phyloP scores from a whole-genome alignment of 108 stramenopile species.

The Fragilariopsis cylindrus region DNA sequence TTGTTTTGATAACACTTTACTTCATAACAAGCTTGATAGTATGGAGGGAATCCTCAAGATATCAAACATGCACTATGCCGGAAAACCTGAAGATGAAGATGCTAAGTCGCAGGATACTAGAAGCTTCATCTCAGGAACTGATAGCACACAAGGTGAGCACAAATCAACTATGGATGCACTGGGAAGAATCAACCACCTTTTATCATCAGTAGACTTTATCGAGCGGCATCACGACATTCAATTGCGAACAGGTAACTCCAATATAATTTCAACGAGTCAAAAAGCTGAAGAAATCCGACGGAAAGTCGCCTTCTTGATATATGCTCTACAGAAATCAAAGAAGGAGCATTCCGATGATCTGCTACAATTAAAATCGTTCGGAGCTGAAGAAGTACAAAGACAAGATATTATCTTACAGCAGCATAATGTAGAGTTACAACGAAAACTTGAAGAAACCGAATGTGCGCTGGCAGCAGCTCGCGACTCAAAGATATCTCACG shows the following conservation, averaged over 20 bases:
- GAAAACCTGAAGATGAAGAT: too few relatives aligned
- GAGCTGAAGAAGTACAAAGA: background rate
- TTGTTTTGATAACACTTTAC: slow-evolving; percentile 2
- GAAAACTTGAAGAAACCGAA: background rate
- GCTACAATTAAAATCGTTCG: background rate
- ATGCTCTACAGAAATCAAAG: background rate
- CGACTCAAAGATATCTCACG: background rate
- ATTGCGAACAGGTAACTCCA: background rate
- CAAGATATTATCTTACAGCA: background rate
- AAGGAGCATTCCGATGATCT: background rate
- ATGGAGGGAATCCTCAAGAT: background rate
- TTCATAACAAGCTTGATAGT: slow-evolving; percentile 12
- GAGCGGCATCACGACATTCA: background rate
- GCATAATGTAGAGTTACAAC: background rate
- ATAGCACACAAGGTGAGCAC: background rate
- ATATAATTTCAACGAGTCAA: background rate
- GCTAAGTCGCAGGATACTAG: too few relatives aligned
- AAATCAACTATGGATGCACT: background rate
- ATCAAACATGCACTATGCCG: too few relatives aligned
- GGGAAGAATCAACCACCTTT: background rate
- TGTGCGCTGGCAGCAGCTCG: background rate
- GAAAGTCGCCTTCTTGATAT: background rate
- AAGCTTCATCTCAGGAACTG: background rate
- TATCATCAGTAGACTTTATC: background rate
- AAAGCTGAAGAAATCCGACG: background rate